phyloP scores from a whole-genome alignment of 2,329 filamentous ascomycete species.

The Ophiostoma ips region DNA sequence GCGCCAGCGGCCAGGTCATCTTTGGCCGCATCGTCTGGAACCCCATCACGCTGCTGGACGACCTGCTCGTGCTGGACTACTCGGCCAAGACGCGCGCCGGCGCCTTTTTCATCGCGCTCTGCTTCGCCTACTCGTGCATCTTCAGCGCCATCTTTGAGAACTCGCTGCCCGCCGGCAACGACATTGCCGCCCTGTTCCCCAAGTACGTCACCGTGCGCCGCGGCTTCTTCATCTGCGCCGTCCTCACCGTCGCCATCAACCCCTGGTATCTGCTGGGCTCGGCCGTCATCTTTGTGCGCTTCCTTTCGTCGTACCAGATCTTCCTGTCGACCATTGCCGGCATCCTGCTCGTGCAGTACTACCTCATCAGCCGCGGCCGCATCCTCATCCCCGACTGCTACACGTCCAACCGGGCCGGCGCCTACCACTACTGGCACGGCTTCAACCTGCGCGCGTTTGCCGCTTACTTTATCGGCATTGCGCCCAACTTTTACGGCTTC shows the following conservation, averaged over 20 bases:
- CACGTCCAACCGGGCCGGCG: background rate
- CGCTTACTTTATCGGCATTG: constrained; percentile 21
- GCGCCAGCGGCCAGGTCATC: constrained; percentile 5
- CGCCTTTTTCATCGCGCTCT: background rate
- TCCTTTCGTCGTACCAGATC: constrained; percentile 28
- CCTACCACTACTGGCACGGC: constrained; percentile 13
- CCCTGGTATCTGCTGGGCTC: constrained; percentile 15
- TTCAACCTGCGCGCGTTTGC: constrained; percentile 13
- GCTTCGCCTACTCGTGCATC: constrained; percentile 2
- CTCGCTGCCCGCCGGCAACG: constrained; percentile 16
- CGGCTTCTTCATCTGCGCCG: constrained; percentile 23
- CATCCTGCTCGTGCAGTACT: constrained; percentile 29
- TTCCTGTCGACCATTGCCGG: constrained; percentile 29
- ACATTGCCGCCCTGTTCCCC: constrained; percentile 23
- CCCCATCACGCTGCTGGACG: background rate
- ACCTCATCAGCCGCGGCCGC: constrained; percentile 23
- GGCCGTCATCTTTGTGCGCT: constrained; percentile 25
- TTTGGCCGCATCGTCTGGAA: constrained; percentile 6
- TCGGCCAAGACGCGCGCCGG: background rate
- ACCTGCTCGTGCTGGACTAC: background rate
- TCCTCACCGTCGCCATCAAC: constrained; percentile 14
- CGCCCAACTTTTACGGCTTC: constrained; percentile 28
- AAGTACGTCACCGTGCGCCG: constrained; percentile 26
- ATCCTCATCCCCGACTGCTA: constrained; percentile 23
- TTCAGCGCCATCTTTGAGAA: constrained; percentile 10